These are phyloP conservation scores for Pythium oligandrum DNA, from an alignment of 352 stramenopile species.

Conservation along the genomic window DNA sequence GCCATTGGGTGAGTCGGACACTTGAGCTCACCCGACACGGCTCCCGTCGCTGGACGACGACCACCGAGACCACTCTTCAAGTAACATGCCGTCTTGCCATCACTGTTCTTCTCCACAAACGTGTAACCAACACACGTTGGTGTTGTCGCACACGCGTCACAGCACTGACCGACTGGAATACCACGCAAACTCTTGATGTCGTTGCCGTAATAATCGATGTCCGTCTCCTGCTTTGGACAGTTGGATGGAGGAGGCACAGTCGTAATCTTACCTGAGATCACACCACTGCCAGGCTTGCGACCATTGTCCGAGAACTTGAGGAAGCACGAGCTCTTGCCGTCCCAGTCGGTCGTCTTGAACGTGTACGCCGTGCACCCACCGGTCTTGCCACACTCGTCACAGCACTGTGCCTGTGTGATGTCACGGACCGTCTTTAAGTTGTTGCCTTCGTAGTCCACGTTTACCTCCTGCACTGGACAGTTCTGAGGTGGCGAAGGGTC, in stretches of 20 bases:
- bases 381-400: slow-evolving; percentile 31
- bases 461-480: slow-evolving; percentile 4
- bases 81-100: slow-evolving; percentile 16
- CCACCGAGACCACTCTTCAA: slow-evolving; percentile 26
- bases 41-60: slow-evolving; percentile 20
- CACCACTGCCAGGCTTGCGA: neutral
- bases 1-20: slow-evolving; percentile 27
- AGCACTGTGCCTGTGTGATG: slow-evolving; percentile 30
- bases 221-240: slow-evolving; percentile 4
- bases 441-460: slow-evolving; percentile 47
- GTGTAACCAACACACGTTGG: slow-evolving; percentile 25
- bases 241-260: neutral
- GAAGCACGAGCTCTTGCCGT: no score
- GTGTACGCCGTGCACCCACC: slow-evolving; percentile 44
- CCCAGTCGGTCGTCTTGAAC: slow-evolving; percentile 47
- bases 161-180: slow-evolving; percentile 15
- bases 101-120: slow-evolving; percentile 23
- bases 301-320: slow-evolving; percentile 19
- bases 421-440: slow-evolving; percentile 36
- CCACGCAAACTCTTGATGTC: slow-evolving; percentile 11
- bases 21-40: slow-evolving; percentile 18
- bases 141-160: slow-evolving; percentile 17
- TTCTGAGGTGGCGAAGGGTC: neutral
- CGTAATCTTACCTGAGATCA: slow-evolving; percentile 1
- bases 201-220: slow-evolving; percentile 23